Percentiles rank a stretch among this genome's conserved stretches.
Conservation (phyloP, 805 yeast species). For the Candida ovalis region DNA sequence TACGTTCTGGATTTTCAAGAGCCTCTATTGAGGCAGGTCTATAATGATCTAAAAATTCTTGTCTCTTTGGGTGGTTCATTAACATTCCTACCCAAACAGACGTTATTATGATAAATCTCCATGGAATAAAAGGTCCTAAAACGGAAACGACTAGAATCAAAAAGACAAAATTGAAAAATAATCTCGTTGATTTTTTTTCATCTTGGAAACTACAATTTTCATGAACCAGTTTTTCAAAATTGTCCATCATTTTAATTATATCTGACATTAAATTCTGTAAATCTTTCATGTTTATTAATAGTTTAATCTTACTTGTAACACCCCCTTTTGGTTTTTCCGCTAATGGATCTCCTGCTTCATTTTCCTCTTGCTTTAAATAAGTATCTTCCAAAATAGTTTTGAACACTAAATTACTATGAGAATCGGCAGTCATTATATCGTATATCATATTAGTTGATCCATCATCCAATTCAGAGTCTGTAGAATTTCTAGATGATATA, state of each 20-base stretch:
- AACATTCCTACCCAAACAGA: conserved; percentile 54
- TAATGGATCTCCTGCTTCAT: conserved; percentile 4
- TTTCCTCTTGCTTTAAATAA: neutral
- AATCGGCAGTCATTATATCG: conserved; percentile 16
- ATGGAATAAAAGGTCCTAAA: conserved; percentile 54
- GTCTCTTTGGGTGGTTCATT: conserved; percentile 55
- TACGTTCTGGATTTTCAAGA: neutral
- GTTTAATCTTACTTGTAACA: conserved; percentile 32
- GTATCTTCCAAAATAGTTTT: conserved; percentile 14
- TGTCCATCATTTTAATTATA: conserved; percentile 45
- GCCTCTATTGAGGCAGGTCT: conserved; percentile 25
- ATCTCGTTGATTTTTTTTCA: conserved; percentile 59
- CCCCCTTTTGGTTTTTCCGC: conserved; percentile 9
- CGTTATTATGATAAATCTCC: conserved; percentile 55
- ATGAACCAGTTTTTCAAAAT: conserved; percentile 50
- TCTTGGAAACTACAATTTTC: conserved; percentile 70
- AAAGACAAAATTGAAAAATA: conserved; percentile 44
- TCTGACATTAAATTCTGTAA: conserved; percentile 62
- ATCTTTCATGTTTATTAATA: conserved; percentile 65
- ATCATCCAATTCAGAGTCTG: conserved; percentile 17
- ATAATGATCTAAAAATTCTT: conserved; percentile 14
- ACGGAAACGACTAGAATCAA: conserved; percentile 39
- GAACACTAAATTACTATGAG: conserved; percentile 11
- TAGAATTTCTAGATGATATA: conserved; percentile 14
- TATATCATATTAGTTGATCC: conserved; percentile 10